These are phyloP conservation scores for Tetracentron sinense DNA, from an alignment of 164 flowering plant genomes.

Conservation along the genomic window DNA sequence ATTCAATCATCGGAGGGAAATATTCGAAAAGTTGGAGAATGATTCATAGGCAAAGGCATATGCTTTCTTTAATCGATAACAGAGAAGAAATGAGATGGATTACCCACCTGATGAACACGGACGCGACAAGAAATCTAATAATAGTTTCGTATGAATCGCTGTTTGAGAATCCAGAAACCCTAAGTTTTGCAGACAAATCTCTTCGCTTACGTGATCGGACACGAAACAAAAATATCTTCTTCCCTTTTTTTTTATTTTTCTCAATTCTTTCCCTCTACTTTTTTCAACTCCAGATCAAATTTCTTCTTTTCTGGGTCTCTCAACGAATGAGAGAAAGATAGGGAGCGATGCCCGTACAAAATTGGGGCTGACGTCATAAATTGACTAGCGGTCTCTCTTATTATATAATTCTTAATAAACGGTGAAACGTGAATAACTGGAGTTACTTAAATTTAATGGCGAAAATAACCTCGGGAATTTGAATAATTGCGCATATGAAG, in stretches of 20 bases:
- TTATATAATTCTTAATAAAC: not conserved
- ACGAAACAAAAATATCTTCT: not conserved
- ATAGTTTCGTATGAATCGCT: not conserved
- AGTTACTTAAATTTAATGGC: not conserved
- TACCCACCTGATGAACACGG: not conserved
- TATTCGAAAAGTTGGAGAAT: too few relatives aligned
- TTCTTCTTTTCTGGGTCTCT: not conserved
- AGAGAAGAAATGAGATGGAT: not conserved
- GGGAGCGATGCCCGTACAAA: not conserved
- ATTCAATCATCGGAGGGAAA: too few relatives aligned
- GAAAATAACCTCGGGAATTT: constrained; percentile 3
- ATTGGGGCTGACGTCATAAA: not conserved
- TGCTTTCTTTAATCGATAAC: too few relatives aligned
- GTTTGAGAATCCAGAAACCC: constrained; percentile 9
- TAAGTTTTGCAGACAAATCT: constrained; percentile 4
- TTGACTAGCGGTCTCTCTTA: not conserved
- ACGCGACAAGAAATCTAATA: not conserved
- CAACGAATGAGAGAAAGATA: not conserved
- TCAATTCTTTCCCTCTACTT: not conserved
- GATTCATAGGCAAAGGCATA: too few relatives aligned
- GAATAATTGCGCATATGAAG: too few relatives aligned
- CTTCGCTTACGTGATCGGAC: not conserved
- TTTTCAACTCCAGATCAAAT: not conserved
- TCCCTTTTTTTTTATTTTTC: not conserved
- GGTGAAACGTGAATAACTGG: constrained; percentile 3